Conservation (phyloP, 164 flowering plant species). For the Vitis cinerea region DNA sequence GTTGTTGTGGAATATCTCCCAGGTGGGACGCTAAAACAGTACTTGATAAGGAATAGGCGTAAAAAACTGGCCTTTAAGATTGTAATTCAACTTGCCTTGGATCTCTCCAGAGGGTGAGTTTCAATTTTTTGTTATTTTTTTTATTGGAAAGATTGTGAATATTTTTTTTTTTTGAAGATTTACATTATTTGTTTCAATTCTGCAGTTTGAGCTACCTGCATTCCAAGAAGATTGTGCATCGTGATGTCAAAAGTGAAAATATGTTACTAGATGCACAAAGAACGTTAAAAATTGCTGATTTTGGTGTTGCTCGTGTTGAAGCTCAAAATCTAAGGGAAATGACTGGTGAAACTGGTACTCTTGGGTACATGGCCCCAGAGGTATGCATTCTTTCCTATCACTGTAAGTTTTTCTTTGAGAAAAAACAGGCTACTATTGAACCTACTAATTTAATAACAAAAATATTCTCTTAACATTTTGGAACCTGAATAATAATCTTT, state of each 20-base stretch:
- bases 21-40: constrained; percentile 63
- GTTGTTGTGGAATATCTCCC: constrained; percentile 68
- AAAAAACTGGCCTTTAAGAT: constrained; percentile 50
- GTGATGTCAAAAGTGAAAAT: constrained; percentile 71
- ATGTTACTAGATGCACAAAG: constrained; percentile 47
- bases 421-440: neutral
- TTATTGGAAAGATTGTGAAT: too few species aligned
- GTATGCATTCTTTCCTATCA: constrained; percentile 24
- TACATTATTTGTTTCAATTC: neutral
- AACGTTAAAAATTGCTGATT: constrained; percentile 60
- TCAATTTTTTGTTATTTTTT: constrained; percentile 1
- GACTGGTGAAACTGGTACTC: constrained; percentile 81
- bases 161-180: neutral
- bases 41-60: constrained; percentile 39
- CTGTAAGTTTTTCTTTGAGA: neutral
- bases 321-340: constrained; percentile 65
- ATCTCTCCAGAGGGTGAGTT: constrained; percentile 62
- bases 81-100: constrained; percentile 63
- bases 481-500: too few species aligned
- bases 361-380: constrained; percentile 81
- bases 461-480: too few species aligned
- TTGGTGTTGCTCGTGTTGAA: constrained; percentile 63
- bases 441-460: too few species aligned
- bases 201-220: constrained; percentile 67
- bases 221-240: constrained; percentile 64